phyloP scores from a whole-genome alignment of 2,329 filamentous ascomycete species.

The Basipetospora chlamydospora region DNA sequence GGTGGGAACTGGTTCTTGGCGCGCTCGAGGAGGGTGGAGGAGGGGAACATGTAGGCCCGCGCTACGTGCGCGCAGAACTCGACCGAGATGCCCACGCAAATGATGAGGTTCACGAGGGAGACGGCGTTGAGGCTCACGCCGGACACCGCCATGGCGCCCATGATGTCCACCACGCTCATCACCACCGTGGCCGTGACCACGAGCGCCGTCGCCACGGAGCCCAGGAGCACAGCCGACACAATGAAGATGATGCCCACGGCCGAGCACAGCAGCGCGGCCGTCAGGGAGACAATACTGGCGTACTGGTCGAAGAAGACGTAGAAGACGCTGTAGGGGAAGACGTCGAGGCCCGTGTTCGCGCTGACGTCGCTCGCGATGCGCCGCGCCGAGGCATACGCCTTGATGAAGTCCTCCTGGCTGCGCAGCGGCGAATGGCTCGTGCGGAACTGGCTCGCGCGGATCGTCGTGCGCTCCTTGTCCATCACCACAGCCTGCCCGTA shows the following conservation, averaged over 20 bases:
- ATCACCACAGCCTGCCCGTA: slow-evolving; percentile 78
- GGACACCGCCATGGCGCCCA: slow-evolving; percentile 84
- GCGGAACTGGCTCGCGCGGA: slow-evolving; percentile 80
- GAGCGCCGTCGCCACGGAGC: slow-evolving; percentile 65
- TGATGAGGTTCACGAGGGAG: slow-evolving; percentile 88
- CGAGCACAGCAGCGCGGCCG: slow-evolving; percentile 63
- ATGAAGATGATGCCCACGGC: slow-evolving; percentile 76
- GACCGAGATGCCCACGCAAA: slow-evolving; percentile 90
- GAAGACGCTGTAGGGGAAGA: slow-evolving; percentile 95
- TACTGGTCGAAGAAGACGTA: slow-evolving; percentile 99
- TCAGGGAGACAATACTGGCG: slow-evolving; percentile 65
- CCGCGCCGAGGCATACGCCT: slow-evolving; percentile 74
- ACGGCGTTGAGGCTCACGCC: slow-evolving; percentile 88
- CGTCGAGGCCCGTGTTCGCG: slow-evolving; percentile 55
- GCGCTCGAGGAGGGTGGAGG: slow-evolving; percentile 64
- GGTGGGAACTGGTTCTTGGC: slow-evolving; percentile 65
- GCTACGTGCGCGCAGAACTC: slow-evolving; percentile 98
- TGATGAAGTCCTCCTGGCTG: slow-evolving; percentile 85
- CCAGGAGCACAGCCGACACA: slow-evolving; percentile 66
- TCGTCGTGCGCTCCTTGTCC: slow-evolving; percentile 48
- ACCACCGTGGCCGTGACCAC: slow-evolving; percentile 76
- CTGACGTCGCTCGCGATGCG: slow-evolving; percentile 71
- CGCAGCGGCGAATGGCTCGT: slow-evolving; percentile 77
- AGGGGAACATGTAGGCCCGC: slow-evolving; percentile 89
- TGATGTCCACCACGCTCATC: slow-evolving; percentile 90